These are phyloP conservation scores for Wickerhamomyces mucosus DNA, from an alignment of 805 yeast genomes.

Conservation along the genomic window DNA sequence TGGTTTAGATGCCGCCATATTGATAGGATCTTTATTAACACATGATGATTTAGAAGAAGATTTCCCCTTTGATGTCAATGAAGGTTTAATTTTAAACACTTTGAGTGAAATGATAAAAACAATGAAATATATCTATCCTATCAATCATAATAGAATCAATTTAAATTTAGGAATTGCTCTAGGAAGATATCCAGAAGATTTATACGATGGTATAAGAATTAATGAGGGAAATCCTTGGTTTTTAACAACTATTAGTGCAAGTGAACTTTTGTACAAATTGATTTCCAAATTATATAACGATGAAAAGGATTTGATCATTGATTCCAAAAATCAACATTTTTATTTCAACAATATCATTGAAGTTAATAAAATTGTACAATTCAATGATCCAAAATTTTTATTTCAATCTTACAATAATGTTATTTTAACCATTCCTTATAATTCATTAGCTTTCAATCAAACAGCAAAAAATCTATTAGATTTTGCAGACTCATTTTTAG, in stretches of 20 bases:
- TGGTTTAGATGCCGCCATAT: conserved; percentile 74
- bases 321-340: conserved; percentile 21
- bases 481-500: conserved; percentile 62
- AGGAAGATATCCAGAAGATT: conserved; percentile 91
- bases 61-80: conserved; percentile 56
- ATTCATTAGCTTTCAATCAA: conserved; percentile 33
- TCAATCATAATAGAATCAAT: conserved; percentile 45
- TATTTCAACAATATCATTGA: conserved; percentile 22
- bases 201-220: conserved; percentile 65
- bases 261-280: conserved; percentile 51
- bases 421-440: conserved; percentile 19
- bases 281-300: conserved; percentile 33
- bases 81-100: conserved; percentile 51
- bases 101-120: conserved; percentile 51
- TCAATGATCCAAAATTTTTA: neutral
- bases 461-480: conserved; percentile 36
- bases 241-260: conserved; percentile 60
- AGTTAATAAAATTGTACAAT: conserved; percentile 4
- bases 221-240: conserved; percentile 94
- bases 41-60: conserved; percentile 36
- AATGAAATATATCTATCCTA: conserved; percentile 70
- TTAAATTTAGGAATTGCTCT: conserved; percentile 47
- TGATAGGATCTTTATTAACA: conserved; percentile 35
- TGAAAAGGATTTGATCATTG: conserved; percentile 35
- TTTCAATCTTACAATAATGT: conserved; percentile 1